phyloP scores from a whole-genome alignment of 768 basidiomycete genomes.

The Naganishia friedmannii region DNA sequence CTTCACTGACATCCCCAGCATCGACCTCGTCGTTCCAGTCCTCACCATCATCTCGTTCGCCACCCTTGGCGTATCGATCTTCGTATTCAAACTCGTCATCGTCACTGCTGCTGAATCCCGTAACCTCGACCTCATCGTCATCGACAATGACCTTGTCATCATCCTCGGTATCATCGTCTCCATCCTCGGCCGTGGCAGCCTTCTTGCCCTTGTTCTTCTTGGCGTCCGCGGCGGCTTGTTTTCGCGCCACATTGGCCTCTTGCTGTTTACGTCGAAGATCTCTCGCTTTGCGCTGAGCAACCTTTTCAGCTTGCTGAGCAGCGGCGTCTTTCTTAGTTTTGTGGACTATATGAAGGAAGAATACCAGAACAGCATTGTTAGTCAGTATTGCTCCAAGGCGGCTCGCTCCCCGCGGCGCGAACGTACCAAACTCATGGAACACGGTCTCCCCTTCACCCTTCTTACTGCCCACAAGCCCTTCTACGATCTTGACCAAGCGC shows the following conservation, averaged over 20 bases:
- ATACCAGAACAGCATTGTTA: too few species aligned
- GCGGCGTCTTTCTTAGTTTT: conserved; percentile 75
- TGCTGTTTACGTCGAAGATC: conserved; percentile 83
- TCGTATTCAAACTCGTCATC: conserved; percentile 54
- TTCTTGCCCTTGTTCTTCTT: conserved; percentile 39
- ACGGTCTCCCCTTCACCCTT: conserved; percentile 82
- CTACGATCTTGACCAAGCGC: conserved; percentile 84
- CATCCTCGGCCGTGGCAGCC: conserved; percentile 34
- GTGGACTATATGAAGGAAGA: conserved; percentile 63
- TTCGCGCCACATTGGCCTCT: conserved; percentile 81
- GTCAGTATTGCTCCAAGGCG: too few species aligned
- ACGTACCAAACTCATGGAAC: conserved; percentile 88
- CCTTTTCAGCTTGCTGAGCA: conserved; percentile 69
- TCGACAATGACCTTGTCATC: conserved; percentile 33
- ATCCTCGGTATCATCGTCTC: conserved; percentile 40
- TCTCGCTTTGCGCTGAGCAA: conserved; percentile 69
- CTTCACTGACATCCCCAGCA: conserved; percentile 54
- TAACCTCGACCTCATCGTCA: conserved; percentile 50
- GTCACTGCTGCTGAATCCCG: conserved; percentile 53
- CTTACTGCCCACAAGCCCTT: conserved; percentile 74
- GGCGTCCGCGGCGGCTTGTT: conserved; percentile 58
- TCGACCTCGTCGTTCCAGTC: conserved; percentile 45
- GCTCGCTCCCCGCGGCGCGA: too few species aligned
- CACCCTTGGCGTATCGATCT: conserved; percentile 45
- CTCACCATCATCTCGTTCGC: conserved; percentile 46